These are phyloP conservation scores for Auricularia sp. DNA, from an alignment of 768 basidiomycete species.

Conservation along the genomic window DNA sequence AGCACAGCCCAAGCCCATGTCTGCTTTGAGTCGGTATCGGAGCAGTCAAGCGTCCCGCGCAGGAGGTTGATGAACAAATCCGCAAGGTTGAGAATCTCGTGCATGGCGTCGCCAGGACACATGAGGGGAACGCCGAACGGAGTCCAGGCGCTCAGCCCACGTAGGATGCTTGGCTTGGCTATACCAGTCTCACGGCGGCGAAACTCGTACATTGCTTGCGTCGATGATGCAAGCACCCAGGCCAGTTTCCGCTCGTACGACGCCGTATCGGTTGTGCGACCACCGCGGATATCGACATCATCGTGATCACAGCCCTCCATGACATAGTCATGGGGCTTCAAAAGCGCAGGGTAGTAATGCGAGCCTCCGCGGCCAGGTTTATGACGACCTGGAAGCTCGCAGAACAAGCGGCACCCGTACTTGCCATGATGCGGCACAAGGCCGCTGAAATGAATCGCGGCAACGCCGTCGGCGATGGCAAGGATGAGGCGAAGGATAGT, in stretches of 20 bases:
- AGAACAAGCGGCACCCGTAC: conserved; percentile 27
- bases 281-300: neutral
- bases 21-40: neutral
- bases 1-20: conserved; percentile 17
- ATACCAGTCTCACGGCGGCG: conserved; percentile 25
- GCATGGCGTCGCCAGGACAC: conserved; percentile 18
- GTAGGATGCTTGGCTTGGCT: conserved; percentile 27
- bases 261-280: neutral
- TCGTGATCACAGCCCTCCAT: conserved; percentile 20
- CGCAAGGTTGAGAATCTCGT: conserved; percentile 1
- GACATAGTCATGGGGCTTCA: conserved; percentile 17
- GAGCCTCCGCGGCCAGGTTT: conserved; percentile 15
- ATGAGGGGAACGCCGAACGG: conserved; percentile 14
- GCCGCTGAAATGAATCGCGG: neutral
- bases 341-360: conserved; percentile 28
- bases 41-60: conserved; percentile 7
- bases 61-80: conserved; percentile 8
- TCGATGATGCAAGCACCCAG: neutral
- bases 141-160: conserved; percentile 17
- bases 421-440: conserved; percentile 14
- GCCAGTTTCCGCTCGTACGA: conserved; percentile 3
- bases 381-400: conserved; percentile 20
- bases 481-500: too few relatives aligned
- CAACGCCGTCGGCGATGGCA: conserved; percentile 1
- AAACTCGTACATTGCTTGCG: neutral